Conservation (phyloP, 2,329 filamentous ascomycete genomes). For the Pyricularia sp. region DNA sequence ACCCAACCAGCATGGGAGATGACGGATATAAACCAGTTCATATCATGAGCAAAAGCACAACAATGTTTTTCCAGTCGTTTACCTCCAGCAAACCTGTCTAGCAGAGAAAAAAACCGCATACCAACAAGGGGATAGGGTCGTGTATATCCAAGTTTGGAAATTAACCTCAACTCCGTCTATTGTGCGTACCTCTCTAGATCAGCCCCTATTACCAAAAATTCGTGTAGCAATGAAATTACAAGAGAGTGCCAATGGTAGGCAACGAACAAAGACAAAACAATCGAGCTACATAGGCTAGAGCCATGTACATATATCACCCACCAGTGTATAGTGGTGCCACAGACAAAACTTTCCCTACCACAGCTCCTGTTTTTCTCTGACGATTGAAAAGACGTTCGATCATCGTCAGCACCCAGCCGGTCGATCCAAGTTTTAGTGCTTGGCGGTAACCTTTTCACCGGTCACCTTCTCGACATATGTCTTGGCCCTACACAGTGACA, state of each 20-base stretch:
- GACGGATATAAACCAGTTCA: neutral
- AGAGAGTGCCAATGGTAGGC: neutral
- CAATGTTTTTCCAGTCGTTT: neutral
- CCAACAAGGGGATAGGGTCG: neutral
- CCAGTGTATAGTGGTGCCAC: neutral
- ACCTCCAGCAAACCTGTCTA: neutral
- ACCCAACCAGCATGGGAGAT: too few relatives aligned
- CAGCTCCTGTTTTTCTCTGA: neutral
- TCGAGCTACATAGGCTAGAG: neutral
- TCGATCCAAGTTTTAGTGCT: conserved; percentile 37
- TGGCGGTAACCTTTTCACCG: conserved; percentile 49
- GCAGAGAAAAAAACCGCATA: too few relatives aligned
- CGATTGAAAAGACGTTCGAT: neutral
- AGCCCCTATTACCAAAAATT: neutral
- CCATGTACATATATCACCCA: neutral
- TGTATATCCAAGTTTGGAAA: neutral
- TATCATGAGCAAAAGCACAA: neutral
- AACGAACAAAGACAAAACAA: neutral
- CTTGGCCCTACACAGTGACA: conserved; percentile 40
- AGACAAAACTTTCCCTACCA: neutral
- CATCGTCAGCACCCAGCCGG: neutral
- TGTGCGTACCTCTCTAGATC: neutral
- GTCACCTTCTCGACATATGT: conserved; percentile 54
- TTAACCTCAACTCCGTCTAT: neutral
- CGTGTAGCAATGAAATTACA: neutral